Evolutionary conservation across 352 stramenopile species (phyloP), one percentile per base, ranked within the genome.

Genomic region (Saprolegnia parasitica): DNA sequence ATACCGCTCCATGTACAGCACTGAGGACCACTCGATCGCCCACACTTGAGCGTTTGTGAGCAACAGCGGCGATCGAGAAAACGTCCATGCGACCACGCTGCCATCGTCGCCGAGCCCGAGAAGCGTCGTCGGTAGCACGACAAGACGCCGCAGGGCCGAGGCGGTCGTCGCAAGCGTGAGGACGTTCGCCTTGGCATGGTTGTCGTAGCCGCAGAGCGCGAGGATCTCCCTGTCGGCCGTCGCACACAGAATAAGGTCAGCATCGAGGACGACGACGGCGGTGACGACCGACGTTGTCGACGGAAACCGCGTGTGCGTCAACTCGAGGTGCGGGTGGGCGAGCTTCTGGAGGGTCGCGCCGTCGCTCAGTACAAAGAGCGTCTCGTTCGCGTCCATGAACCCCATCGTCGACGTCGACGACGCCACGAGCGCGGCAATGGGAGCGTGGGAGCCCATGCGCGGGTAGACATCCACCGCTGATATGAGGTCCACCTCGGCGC

Each of bases 131-230:
- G 11, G 11, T 8, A 60, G 13, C 13, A 60, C 13, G 16, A 60
- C 11, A 3, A 60, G 52, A 16, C 20, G 13, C 1, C 11, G 11
- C 13, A 60, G 35, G 35, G 52, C 11, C 3, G 24, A 15, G 4
- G 24, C 13, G 1, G 52, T 60, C 24, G 52, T 60, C 8, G 24
- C 52, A 60, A 60, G 24, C 24, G 24, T 42, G 11, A 60, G 35
- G 11, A 60, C 9, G 9, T 60, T 16, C 3, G 52, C 52, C 52
- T 60, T 60, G 9, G 24, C 9, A 20, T 60, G 52, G 3, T 16
- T 20, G 35, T 60, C 52, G 52, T 60, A 60, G 35, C 52, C 52
- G 20, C 52, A 60, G 24, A 60, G 24, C 1, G 52, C 52, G 35
- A 60, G 52, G 11, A 60, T 20, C 35, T 60, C 24, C 3, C 35